Conservation (phyloP, 2,329 filamentous ascomycete genomes). For the Pochonia chlamydosporia region DNA sequence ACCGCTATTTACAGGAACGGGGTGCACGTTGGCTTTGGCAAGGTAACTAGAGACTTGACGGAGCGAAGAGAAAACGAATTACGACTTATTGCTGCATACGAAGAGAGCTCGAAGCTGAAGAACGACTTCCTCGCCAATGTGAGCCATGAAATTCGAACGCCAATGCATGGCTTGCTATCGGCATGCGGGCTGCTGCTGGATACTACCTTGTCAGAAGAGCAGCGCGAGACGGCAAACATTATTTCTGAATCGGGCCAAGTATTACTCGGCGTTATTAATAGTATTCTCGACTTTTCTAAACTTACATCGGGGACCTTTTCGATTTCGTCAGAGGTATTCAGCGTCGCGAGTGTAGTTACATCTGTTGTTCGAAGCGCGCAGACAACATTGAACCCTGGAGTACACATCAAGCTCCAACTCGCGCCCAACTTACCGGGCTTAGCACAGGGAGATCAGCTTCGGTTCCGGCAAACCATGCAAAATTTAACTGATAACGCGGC, state of each 20-base stretch:
- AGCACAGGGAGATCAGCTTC: slow-evolving; percentile 50
- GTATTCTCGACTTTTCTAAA: slow-evolving; percentile 63
- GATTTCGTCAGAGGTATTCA: slow-evolving; percentile 46
- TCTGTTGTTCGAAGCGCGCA: slow-evolving; percentile 46
- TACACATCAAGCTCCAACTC: slow-evolving; percentile 38
- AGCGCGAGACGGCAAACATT: slow-evolving; percentile 50
- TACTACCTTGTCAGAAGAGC: slow-evolving; percentile 44
- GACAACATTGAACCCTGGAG: slow-evolving; percentile 36
- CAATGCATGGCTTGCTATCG: slow-evolving; percentile 58
- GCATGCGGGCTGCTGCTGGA: slow-evolving; percentile 53
- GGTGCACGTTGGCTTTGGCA: slow-evolving; percentile 50
- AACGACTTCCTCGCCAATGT: slow-evolving; percentile 58
- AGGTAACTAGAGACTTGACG: slow-evolving; percentile 52
- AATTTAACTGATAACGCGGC: slow-evolving; percentile 56
- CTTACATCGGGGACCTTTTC: slow-evolving; percentile 54
- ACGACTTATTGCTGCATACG: slow-evolving; percentile 50
- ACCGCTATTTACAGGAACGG: slow-evolving; percentile 47
- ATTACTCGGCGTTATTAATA: slow-evolving; percentile 56
- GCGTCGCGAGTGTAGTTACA: slow-evolving; percentile 37
- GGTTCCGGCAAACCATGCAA: slow-evolving; percentile 57
- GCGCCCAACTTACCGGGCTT: slow-evolving; percentile 41
- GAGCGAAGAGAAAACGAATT: slow-evolving; percentile 49
- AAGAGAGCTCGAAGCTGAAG: slow-evolving; percentile 58
- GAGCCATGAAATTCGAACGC: slow-evolving; percentile 59
- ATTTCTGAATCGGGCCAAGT: slow-evolving; percentile 55